Base-by-base conservation (phyloP, 306 rosid genomes). In the Canavalia gladiata region DNA sequence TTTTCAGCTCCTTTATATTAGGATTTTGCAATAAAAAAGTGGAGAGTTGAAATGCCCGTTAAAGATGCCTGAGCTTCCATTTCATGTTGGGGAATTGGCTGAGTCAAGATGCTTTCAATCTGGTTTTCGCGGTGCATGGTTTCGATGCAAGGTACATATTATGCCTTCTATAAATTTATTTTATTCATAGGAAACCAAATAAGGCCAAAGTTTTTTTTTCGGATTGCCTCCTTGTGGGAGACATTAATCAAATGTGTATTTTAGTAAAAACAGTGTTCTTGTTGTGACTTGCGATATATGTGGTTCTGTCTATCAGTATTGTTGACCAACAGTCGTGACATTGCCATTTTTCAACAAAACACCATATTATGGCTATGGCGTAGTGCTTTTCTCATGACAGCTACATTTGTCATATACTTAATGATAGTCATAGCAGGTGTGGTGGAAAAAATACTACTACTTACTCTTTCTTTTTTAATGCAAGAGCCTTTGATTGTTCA, bases 91-190 rank as follows among this genome's bases (percentile, higher is more conserved):
- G 25, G 87, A 92, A 6, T 28, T 49, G 65, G 84, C 84, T 2
- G 98, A 95, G 87, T 81, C 89, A 35, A 85, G 85, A 75, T 58
- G 86, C 37, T 92, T 92, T 81, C 13, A 52, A 62, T 1, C 0
- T 31, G 98, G 98, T 51, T 95, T 5, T 80, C 98, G 97, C 30
- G 97, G 97, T 67, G 90, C 97, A 28, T 95, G 98, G 98, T 95
- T 95, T 72, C 88, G 86, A 8, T 91, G 91, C 84, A 91, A 89
- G 98, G 98, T 95, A 89, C 49, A 37, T 47, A 31, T 75, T 31
- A 6, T 63, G 43, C 66, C 42, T 52, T 67, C 55, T 63, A 49
- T 67, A 47, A 11, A 18, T 69, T 37, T 62, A 4, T 29, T 69
- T 64, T 34, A 5, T 0, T 34, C 29, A 12, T 49, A 31, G 29